These are phyloP conservation scores for Puccinia coronata DNA, from an alignment of 1,284 basidiomycete species.

Conservation along the genomic window DNA sequence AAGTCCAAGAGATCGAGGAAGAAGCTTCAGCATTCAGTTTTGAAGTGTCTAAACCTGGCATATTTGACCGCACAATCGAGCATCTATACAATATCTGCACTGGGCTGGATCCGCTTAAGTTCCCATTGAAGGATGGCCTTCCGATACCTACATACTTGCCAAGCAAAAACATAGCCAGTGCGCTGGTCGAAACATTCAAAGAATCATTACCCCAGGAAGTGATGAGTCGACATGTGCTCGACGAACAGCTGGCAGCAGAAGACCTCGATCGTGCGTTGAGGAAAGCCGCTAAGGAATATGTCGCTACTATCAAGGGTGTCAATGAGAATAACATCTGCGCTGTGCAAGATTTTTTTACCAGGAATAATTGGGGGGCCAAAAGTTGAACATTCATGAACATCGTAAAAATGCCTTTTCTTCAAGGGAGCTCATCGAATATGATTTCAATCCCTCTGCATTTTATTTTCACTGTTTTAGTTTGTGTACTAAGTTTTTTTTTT, in stretches of 20 bases:
- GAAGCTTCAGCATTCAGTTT: background rate
- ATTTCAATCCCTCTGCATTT: no score
- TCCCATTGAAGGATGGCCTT: constrained; percentile 24
- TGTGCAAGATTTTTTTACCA: background rate
- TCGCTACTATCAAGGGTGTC: constrained; percentile 14
- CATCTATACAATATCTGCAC: constrained; percentile 39
- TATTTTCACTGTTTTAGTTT: no score
- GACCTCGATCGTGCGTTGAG: constrained; percentile 39
- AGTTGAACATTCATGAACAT: background rate
- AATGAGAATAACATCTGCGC: background rate
- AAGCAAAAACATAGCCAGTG: background rate
- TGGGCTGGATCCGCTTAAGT: constrained; percentile 24
- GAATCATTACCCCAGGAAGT: constrained; percentile 25
- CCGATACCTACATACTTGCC: constrained; percentile 7
- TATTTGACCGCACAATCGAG: constrained; percentile 27
- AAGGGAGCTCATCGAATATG: background rate
- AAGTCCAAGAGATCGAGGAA: background rate
- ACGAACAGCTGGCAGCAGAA: constrained; percentile 30
- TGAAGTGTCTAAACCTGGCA: constrained; percentile 5
- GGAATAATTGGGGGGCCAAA: background rate
- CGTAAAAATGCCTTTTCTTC: background rate
- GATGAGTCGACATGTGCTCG: constrained; percentile 26
- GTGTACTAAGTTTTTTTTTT: no score
- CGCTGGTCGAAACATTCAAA: constrained; percentile 26
- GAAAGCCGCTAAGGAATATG: constrained; percentile 45